Base-by-base conservation (phyloP, 768 basidiomycete species). In the Postia placenta region DNA sequence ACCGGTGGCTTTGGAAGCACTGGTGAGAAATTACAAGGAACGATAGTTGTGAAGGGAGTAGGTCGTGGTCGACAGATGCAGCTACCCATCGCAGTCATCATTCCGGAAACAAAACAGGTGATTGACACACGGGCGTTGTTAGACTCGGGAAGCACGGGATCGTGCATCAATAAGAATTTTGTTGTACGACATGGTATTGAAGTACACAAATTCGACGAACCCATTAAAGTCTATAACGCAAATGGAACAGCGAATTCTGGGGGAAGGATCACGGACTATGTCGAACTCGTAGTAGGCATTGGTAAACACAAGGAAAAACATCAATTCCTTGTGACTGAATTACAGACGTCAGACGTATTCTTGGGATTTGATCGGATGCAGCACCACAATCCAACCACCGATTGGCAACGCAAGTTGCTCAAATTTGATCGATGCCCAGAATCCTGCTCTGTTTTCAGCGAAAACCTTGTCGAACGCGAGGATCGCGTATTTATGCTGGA, bases 131-230 rank as follows among this genome's bases (percentile, higher is more conserved):
- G 24, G 14, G 54, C 38, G 12, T 37, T 64, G 1, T 11, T 64
- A 4, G 56, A 63, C 25, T 57, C 55, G 25, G 60, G 63, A 0
- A 50, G 54, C 22, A 64, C 60, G 2, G 56, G 59, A 0, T 62
- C 54, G 2, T 60, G 51, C 17, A 55, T 64, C 2, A 51, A 51
- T 39, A n/a, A 40, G 15, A 45, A 54, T 30, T 45, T 54, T 6
- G 56, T 51, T 5, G 12, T 40, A 33, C 28, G 41, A 23, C 33
- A 24, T 45, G 24, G 46, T 1, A 36, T 56, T 12, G 28, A 33
- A 2, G 27, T 24, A 25, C 15, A 30, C 1, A 20, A 26, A 17
- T 46, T 51, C 28, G 42, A 48, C 11, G 24, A 46, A 12, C 46
- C 45, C 1, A 51, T 56, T 11, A 22, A 26, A 5, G 52, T 56